phyloP scores from a whole-genome alignment of 2,329 filamentous ascomycete species.

The Apiospora malaysiana region DNA sequence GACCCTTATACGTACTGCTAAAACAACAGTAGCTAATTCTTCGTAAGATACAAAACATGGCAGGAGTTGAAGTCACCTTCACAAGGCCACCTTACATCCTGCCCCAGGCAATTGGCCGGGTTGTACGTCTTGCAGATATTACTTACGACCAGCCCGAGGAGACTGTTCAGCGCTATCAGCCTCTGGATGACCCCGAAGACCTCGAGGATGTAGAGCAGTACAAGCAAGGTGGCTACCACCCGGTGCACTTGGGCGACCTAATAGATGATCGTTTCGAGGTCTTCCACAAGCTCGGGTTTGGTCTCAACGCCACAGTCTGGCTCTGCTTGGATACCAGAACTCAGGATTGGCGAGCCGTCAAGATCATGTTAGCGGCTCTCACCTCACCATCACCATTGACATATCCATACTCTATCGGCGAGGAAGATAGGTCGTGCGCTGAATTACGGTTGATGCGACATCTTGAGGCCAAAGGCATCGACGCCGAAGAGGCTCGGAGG shows the following conservation, averaged over 20 bases:
- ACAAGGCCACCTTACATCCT: neutral
- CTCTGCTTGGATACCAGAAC: conserved; percentile 18
- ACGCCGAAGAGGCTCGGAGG: neutral
- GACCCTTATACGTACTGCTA: neutral
- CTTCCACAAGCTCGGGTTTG: conserved; percentile 21
- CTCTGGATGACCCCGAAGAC: conserved; percentile 2
- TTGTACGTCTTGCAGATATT: neutral
- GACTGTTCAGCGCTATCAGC: neutral
- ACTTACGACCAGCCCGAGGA: neutral
- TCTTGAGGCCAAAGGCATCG: neutral
- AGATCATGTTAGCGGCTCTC: neutral
- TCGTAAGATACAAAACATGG: neutral
- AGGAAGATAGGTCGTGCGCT: neutral
- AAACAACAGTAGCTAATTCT: neutral
- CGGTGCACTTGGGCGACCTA: conserved; percentile 20
- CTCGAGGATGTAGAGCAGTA: conserved; percentile 11
- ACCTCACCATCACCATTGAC: neutral
- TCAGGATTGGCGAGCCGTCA: conserved; percentile 20
- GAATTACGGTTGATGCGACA: neutral
- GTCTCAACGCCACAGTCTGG: conserved; percentile 22
- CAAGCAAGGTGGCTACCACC: conserved; percentile 19
- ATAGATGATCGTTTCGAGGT: conserved; percentile 20
- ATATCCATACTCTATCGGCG: neutral
- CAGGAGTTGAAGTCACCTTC: neutral
- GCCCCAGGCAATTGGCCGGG: neutral